Evolutionary conservation across 169 alveolate species (phyloP), one percentile per base, ranked within the genome.

Genomic region (Babesia ovata): DNA sequence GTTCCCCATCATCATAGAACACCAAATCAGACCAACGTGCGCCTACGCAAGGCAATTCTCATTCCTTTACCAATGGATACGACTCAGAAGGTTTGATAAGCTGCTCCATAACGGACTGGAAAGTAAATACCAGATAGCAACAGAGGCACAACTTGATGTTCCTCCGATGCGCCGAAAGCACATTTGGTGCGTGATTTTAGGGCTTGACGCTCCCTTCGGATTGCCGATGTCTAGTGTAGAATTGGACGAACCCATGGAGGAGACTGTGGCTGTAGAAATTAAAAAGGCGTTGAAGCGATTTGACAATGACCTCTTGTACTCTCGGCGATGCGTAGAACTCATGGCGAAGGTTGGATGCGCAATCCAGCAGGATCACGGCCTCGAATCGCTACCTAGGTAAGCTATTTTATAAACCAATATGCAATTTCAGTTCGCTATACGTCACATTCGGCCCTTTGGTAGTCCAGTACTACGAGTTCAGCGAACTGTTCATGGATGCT

Each of bases 21-120:
- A 79, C 61, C 87, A 79, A 66, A 62, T 81, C 62, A 71, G 88
- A 28, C 88, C 88, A 12, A 49, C 88, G 2, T 81, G 85, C 28
- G 86, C 54, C 0, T 81, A 81, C 49, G 84, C 88, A 21, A 61
- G 88, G 45, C 88, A 73, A 44, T 63, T 67, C 44, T 21, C 75
- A 11, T 73, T 62, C 26, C 59, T 81, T 26, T 81, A 81, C 53
- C 84, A 81, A 42, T 59, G 82, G 85, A 36, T 81, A 16, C 60
- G 88, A 21, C 14, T 72, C 11, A 0, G 78, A 26, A 22, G 88
- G 24, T 81, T 81, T 22, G 66, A 67, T 17, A 63, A 36, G 60
- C 60, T 81, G 44, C 52, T 81, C 54, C 22, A 17, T 52, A 63
- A 71, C 29, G 66, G 57, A 4, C 17, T 16, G 42, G 87, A 79